phyloP scores from a whole-genome alignment of 306 rosid genomes.

The Lagenaria siceraria region DNA sequence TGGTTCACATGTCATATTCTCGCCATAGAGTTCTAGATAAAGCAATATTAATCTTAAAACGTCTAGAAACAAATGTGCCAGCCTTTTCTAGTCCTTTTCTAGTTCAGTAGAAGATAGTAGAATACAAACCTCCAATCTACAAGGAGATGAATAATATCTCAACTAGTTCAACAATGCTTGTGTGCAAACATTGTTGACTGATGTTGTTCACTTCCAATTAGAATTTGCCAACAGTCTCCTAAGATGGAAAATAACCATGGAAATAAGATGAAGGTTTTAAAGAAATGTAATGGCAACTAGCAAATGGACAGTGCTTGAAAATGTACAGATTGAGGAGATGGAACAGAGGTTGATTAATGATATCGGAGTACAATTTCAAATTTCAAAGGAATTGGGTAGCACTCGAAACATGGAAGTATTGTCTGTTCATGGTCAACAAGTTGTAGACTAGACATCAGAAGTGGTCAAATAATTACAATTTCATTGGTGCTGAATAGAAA shows the following conservation, averaged over 20 bases:
- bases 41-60: no score
- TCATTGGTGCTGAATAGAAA: neutral
- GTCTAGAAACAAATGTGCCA: no score
- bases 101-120: neutral
- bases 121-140: no score
- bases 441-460: conserved; percentile 2
- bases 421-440: conserved; percentile 1
- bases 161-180: no score
- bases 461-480: conserved; percentile 30
- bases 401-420: neutral
- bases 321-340: neutral
- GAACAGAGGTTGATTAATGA: neutral
- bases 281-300: neutral
- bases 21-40: neutral
- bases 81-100: no score
- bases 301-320: neutral
- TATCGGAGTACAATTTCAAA: neutral
- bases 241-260: neutral
- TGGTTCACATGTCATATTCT: neutral
- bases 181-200: no score
- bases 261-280: neutral
- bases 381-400: neutral
- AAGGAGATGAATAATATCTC: no score
- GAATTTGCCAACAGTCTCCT: neutral
- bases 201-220: no score